Base-by-base conservation (phyloP, 2,329 filamentous ascomycete species). In the Clonostachys rhizophaga region DNA sequence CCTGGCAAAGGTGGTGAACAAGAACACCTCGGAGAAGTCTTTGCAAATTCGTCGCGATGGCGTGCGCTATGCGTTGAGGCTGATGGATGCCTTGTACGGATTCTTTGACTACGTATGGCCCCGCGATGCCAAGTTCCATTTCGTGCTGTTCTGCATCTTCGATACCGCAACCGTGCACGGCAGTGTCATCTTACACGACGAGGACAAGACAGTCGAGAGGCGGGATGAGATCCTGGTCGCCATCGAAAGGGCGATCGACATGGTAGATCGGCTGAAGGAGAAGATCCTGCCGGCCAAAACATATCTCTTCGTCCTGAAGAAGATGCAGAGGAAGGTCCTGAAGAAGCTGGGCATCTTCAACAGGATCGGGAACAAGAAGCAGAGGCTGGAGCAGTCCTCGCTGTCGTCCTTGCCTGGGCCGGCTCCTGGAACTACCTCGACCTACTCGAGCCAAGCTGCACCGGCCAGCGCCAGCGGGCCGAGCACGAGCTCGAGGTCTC, bases 121-220 rank as follows among this genome's bases (percentile, higher is more conserved):
- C 0, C 58, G 69, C 12, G 71, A 76, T 41, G 65, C 69, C 6
- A 75, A 72, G 35, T 76, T 75, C 40, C 71, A 77, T 51, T 67
- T 74, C 45, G 68, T 74, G 6, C 60, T 74, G 0, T 79, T 78
- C 47, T 63, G 65, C 40, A 69, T 77, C 34, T 79, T 79, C 42
- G 74, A 79, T 50, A 75, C 72, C 0, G 68, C 74, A 1, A 72
- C 75, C 1, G 61, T 75, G 16, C 55, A 78, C 5, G 78, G 72
- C 58, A 78, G 75, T 1, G 70, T 74, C 4, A 60, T 79, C 7
- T 65, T 77, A 5, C 75, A 79, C 49, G 76, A 79, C 48, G 55
- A 60, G n/a, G 61, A 70, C 33, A 52, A 57, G 16, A 61, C 57
- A 12, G 59, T 78, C 4, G 66, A 68, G 5, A 64, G 63, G 12